phyloP scores from a whole-genome alignment of 148 eudicot species.

The Vaccinium darrowii region DNA sequence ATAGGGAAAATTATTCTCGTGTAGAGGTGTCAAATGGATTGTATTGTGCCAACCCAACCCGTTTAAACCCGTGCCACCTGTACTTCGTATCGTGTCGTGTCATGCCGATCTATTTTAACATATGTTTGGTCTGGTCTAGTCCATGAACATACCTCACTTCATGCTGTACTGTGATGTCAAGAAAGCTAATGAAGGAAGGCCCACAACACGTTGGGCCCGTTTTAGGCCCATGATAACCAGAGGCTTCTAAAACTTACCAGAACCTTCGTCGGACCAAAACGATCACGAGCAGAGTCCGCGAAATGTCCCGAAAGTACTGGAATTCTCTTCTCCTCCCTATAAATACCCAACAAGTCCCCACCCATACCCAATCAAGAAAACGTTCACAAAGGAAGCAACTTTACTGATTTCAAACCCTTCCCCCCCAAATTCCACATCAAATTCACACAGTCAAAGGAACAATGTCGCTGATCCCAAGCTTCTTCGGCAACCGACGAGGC shows the following conservation, averaged over 20 bases:
- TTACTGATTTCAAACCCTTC: neutral
- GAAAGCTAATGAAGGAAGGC: too few species aligned
- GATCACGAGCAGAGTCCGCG: neutral
- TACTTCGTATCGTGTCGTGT: too few species aligned
- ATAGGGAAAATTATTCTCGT: too few species aligned
- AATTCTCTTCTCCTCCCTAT: neutral
- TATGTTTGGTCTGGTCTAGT: too few species aligned
- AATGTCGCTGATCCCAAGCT: constrained; percentile 39
- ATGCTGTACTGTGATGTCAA: too few species aligned
- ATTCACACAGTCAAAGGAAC: neutral
- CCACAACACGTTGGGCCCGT: too few species aligned
- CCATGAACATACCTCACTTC: too few species aligned
- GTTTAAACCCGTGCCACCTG: too few species aligned
- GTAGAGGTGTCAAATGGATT: too few species aligned
- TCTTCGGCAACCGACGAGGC: constrained; percentile 28
- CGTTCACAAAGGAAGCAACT: neutral
- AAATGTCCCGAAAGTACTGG: neutral
- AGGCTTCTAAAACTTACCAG: neutral
- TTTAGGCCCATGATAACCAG: neutral
- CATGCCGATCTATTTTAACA: too few species aligned
- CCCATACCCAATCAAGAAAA: neutral
- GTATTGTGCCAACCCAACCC: too few species aligned
- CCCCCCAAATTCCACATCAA: neutral
- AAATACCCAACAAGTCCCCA: constrained; percentile 3
- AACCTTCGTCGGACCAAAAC: neutral